phyloP scores from a whole-genome alignment of 495 filamentous ascomycete species.

The Penicillium taxi region DNA sequence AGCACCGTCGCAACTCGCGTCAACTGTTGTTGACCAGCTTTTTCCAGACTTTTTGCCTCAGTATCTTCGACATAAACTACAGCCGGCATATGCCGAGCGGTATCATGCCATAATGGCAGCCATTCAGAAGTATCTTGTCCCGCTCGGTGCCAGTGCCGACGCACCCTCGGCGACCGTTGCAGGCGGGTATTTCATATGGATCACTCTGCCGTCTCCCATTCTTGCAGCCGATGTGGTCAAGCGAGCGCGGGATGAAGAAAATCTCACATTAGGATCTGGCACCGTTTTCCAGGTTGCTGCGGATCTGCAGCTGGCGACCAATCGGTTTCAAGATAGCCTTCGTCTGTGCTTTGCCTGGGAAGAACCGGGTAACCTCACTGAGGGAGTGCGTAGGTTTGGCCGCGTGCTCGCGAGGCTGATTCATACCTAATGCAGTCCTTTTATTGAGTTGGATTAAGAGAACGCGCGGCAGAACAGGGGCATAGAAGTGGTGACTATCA shows the following conservation, averaged over 20 bases:
- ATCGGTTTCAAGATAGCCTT: slow-evolving; percentile 46
- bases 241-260: slow-evolving; percentile 46
- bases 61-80: slow-evolving; percentile 42
- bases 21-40: slow-evolving; percentile 56
- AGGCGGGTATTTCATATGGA: slow-evolving; percentile 81
- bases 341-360: slow-evolving; percentile 73
- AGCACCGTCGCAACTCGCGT: slow-evolving; percentile 62
- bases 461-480: no score
- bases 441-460: no score
- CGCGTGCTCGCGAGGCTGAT: slow-evolving; percentile 17
- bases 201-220: slow-evolving; percentile 49
- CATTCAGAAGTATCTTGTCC: slow-evolving; percentile 48
- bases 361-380: slow-evolving; percentile 54
- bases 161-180: slow-evolving; percentile 20
- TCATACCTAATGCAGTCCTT: no score
- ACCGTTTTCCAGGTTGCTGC: slow-evolving; percentile 58
- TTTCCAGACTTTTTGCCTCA: slow-evolving; percentile 44
- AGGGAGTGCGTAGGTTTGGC: slow-evolving; percentile 59
- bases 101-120: slow-evolving; percentile 46
- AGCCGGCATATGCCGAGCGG: slow-evolving; percentile 48
- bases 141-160: slow-evolving; percentile 49
- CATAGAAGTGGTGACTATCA: no score
- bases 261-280: slow-evolving; percentile 56
- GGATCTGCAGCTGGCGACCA: slow-evolving; percentile 32
- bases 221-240: slow-evolving; percentile 48